Evolutionary conservation across 1,284 basidiomycete genomes (phyloP).

Genomic region (Phellopilus nigrolimitatus): DNA sequence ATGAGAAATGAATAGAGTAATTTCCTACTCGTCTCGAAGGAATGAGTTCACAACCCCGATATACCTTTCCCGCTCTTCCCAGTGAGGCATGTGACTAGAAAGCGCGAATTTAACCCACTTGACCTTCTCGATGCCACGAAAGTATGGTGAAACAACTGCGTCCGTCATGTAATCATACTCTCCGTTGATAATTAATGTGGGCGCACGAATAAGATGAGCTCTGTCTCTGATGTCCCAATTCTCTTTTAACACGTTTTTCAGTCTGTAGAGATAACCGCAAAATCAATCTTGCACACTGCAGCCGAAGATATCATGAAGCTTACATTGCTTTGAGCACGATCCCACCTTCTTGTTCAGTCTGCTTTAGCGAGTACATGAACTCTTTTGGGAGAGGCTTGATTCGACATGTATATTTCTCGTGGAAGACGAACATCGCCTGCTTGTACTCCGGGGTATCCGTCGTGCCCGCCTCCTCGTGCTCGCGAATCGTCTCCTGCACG

Average conservation of each 20-base stretch:
- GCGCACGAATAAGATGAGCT: slow-evolving; percentile 29
- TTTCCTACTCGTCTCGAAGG: too few species aligned
- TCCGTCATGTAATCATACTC: slow-evolving; percentile 31
- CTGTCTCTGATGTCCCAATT: slow-evolving; percentile 31
- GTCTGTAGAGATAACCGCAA: too few species aligned
- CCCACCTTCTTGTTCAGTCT: not conserved
- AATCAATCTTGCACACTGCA: slow-evolving; percentile 16
- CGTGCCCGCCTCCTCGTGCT: slow-evolving; percentile 28
- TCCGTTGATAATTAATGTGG: slow-evolving; percentile 33
- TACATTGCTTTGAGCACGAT: not conserved
- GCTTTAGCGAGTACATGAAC: slow-evolving; percentile 24
- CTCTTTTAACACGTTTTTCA: slow-evolving; percentile 28
- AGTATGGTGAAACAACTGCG: slow-evolving; percentile 29
- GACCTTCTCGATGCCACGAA: slow-evolving; percentile 27
- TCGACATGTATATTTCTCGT: slow-evolving; percentile 22
- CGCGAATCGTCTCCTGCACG: slow-evolving; percentile 22
- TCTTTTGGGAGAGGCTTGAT: slow-evolving; percentile 26
- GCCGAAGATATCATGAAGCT: not conserved
- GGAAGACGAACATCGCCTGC: slow-evolving; percentile 24
- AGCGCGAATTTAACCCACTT: slow-evolving; percentile 32
- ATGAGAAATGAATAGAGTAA: too few species aligned
- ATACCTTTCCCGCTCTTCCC: slow-evolving; percentile 25
- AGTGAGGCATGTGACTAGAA: slow-evolving; percentile 29
- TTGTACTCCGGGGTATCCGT: slow-evolving; percentile 26
- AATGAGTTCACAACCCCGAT: not conserved